Evolutionary conservation across 169 alveolate species (phyloP).

Genomic region (Theileria parva): DNA sequence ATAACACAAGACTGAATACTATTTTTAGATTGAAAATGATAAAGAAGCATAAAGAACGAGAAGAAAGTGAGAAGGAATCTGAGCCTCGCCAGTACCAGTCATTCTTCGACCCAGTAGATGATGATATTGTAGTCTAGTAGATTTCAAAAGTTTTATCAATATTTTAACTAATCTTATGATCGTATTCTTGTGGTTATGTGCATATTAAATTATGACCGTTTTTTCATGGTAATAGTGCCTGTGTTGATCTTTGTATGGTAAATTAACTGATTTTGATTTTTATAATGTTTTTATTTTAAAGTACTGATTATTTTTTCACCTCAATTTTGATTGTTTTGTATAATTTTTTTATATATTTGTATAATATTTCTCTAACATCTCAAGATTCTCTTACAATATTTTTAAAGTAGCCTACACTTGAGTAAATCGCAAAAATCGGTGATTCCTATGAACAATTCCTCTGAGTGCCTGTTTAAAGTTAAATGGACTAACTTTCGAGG

Average conservation of each 20-base stretch:
- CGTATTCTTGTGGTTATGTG: background rate
- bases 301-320: background rate
- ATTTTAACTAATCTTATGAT: background rate
- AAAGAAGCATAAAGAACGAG: conserved; percentile 6
- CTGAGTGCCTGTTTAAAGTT: conserved; percentile 10
- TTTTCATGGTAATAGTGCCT: background rate
- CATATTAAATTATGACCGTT: background rate
- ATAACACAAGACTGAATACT: background rate
- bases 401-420: too few relatives aligned
- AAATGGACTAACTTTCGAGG: conserved; percentile 43
- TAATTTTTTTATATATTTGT: background rate
- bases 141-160: background rate
- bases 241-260: background rate
- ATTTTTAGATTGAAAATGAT: conserved; percentile 11
- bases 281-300: too few relatives aligned
- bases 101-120: conserved; percentile 8
- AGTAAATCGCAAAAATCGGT: background rate
- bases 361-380: too few relatives aligned
- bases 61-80: background rate
- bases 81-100: background rate
- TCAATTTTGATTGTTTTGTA: background rate
- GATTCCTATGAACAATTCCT: background rate
- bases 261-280: too few relatives aligned
- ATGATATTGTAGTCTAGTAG: conserved; percentile 4
- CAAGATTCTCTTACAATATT: background rate